Evolutionary conservation across 176 grass and related monocot species (phyloP).

Genomic region (Rhipidocladum racemiflorum): DNA sequence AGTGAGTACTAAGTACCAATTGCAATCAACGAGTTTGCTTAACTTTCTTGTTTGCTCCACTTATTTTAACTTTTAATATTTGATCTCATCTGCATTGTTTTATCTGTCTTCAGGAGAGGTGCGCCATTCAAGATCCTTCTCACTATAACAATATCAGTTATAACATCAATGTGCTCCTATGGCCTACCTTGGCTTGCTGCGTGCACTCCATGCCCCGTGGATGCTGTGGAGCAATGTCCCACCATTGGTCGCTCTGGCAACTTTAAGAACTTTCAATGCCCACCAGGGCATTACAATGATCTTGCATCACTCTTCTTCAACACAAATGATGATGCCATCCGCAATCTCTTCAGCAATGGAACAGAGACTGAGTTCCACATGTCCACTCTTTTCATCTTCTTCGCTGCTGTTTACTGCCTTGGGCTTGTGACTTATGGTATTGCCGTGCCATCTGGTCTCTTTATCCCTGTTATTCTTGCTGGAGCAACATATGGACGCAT

Average conservation of each 20-base stretch:
- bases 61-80: background rate
- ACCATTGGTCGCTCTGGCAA: slow-evolving; percentile 84
- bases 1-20: slow-evolving; percentile 44
- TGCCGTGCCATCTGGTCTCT: slow-evolving; percentile 87
- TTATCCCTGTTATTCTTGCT: slow-evolving; percentile 88
- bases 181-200: slow-evolving; percentile 80
- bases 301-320: slow-evolving; percentile 94
- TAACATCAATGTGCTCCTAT: slow-evolving; percentile 79
- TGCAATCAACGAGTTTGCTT: background rate
- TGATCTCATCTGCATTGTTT: slow-evolving; percentile 24
- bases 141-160: slow-evolving; percentile 64
- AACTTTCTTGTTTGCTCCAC: background rate
- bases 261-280: slow-evolving; percentile 87
- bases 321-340: slow-evolving; percentile 94
- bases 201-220: slow-evolving; percentile 65
- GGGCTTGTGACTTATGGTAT: slow-evolving; percentile 71
- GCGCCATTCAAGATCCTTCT: slow-evolving; percentile 87
- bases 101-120: slow-evolving; percentile 61
- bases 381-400: slow-evolving; percentile 75
- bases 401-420: slow-evolving; percentile 65
- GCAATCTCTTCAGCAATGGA: slow-evolving; percentile 79
- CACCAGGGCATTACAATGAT: slow-evolving; percentile 77
- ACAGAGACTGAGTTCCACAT: slow-evolving; percentile 56
- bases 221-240: slow-evolving; percentile 59
- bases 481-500: slow-evolving; percentile 73